phyloP scores from a whole-genome alignment of 2,329 filamentous ascomycete species.

The Pseudogymnoascus sp. region DNA sequence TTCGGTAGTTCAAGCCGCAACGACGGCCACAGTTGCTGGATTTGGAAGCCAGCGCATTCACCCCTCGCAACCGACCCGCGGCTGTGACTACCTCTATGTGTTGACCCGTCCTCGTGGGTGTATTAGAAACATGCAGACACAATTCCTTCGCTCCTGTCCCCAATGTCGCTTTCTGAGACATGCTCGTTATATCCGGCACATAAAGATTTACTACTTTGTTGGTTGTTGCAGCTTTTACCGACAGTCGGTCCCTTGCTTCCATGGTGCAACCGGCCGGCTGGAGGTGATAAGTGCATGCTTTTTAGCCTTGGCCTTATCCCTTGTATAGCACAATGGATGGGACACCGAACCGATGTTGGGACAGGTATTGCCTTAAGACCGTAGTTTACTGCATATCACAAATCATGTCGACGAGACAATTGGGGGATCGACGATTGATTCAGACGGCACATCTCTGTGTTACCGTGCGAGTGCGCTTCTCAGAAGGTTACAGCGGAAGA shows the following conservation, averaged over 20 bases:
- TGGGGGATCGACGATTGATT: background rate
- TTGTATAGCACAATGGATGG: background rate
- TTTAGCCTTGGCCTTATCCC: background rate
- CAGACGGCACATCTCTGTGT: background rate
- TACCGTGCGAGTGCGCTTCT: background rate
- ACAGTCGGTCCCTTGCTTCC: background rate
- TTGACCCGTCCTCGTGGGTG: background rate
- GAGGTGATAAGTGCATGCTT: background rate
- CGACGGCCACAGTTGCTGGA: background rate
- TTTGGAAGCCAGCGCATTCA: background rate
- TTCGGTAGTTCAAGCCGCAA: background rate
- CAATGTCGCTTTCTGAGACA: conserved; percentile 4
- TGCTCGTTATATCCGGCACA: background rate
- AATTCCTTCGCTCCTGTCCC: background rate
- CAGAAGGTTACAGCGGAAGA: background rate
- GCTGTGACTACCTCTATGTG: background rate
- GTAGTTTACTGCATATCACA: background rate
- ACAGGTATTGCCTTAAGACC: background rate
- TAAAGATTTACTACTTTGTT: background rate
- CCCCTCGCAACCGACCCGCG: background rate
- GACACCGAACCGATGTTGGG: background rate
- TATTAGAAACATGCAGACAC: background rate
- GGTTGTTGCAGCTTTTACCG: background rate
- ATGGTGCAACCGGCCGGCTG: background rate
- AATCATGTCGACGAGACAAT: background rate